Conservation (phyloP, 2,329 filamentous ascomycete genomes). For the Phialophora tarda region DNA sequence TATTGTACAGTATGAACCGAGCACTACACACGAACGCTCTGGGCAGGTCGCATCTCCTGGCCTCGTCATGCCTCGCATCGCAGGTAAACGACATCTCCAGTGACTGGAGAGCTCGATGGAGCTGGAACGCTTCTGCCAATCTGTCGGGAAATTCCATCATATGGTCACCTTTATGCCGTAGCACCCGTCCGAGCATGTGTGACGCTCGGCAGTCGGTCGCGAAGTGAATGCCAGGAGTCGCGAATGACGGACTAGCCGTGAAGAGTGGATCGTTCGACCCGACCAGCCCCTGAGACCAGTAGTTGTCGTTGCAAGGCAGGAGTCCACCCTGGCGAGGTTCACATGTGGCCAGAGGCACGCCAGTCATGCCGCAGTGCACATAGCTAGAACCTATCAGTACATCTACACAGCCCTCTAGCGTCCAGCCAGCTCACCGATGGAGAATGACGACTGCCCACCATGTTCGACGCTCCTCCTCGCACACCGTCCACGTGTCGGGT, state of each 20-base stretch:
- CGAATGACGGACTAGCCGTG: conserved; percentile 34
- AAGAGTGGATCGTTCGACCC: conserved; percentile 42
- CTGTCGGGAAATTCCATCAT: conserved; percentile 5
- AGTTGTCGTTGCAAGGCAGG: conserved; percentile 41
- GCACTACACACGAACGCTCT: conserved; percentile 15
- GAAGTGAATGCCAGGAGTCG: conserved; percentile 40
- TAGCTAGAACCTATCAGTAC: conserved; percentile 26
- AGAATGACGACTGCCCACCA: conserved; percentile 47
- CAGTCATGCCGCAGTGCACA: conserved; percentile 37
- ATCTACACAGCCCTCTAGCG: not conserved
- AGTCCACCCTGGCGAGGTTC: conserved; percentile 42
- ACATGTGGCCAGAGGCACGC: conserved; percentile 39
- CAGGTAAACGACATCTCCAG: not conserved
- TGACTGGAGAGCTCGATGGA: conserved; percentile 16
- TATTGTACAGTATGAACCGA: conserved; percentile 11
- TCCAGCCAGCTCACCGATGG: conserved; percentile 41
- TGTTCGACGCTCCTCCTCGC: conserved; percentile 45
- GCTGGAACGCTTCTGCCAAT: conserved; percentile 14
- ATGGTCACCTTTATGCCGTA: conserved; percentile 34
- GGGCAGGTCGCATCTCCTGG: conserved; percentile 3
- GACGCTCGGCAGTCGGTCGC: conserved; percentile 44
- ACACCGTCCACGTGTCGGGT: conserved; percentile 41
- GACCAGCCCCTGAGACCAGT: conserved; percentile 42
- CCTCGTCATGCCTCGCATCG: no score
- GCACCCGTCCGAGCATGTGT: conserved; percentile 44